phyloP scores from a whole-genome alignment of 2,329 filamentous ascomycete genomes.

The Cercospora sesami region DNA sequence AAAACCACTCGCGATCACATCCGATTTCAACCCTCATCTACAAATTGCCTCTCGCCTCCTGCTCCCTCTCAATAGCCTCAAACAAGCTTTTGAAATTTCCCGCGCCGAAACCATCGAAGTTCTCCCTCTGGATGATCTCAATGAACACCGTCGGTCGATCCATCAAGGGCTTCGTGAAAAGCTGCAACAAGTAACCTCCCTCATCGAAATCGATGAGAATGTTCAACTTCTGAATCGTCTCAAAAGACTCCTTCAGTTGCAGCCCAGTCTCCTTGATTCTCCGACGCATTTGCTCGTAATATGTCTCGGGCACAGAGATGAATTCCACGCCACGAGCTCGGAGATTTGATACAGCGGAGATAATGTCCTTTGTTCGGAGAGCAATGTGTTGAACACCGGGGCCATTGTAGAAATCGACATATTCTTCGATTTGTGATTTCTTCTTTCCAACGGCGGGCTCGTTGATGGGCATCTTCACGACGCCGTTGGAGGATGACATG shows the following conservation, averaged over 20 bases:
- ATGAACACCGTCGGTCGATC: conserved; percentile 94
- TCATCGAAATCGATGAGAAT: conserved; percentile 96
- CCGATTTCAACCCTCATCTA: conserved; percentile 3
- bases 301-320: conserved; percentile 82
- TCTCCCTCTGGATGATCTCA: conserved; percentile 90
- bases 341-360: conserved; percentile 72
- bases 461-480: conserved; percentile 98
- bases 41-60: conserved; percentile 81
- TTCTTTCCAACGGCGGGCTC: conserved; percentile 88
- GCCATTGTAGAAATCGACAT: conserved; percentile 82
- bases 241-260: conserved; percentile 74
- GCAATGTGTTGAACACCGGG: conserved; percentile 93
- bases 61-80: conserved; percentile 92
- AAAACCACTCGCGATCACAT: background rate
- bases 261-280: conserved; percentile 65
- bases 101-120: conserved; percentile 88
- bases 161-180: conserved; percentile 73
- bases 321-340: conserved; percentile 89
- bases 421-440: conserved; percentile 89
- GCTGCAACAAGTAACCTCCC: conserved; percentile 74
- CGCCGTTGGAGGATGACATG: conserved; percentile 73
- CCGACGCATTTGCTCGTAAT: conserved; percentile 75
- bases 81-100: conserved; percentile 96
- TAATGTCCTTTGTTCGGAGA: conserved; percentile 77
- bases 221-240: conserved; percentile 71